phyloP scores from a whole-genome alignment of 495 filamentous ascomycete species.

The Neurospora sp. region DNA sequence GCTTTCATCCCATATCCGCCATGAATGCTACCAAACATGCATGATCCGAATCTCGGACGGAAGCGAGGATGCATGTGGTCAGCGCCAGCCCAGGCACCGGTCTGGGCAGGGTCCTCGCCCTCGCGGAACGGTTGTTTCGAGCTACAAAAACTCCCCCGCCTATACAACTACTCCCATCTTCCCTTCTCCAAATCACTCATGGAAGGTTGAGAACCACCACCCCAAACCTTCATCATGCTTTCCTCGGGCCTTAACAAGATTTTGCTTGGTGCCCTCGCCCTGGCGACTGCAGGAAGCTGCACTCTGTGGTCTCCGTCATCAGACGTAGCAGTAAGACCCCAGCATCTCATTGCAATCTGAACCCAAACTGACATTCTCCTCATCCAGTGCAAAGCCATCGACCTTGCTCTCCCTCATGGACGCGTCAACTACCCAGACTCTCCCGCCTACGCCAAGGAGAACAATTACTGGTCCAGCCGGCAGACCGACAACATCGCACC shows the following conservation, averaged over 20 bases:
- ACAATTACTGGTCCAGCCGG: constrained; percentile 42
- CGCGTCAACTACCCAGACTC: constrained; percentile 12
- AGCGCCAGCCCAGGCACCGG: background rate
- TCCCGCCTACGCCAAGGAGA: constrained; percentile 7
- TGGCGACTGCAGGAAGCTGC: background rate
- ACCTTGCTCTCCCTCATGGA: constrained; percentile 5
- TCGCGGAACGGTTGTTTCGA: background rate
- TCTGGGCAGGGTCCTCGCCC: background rate
- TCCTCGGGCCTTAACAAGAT: background rate
- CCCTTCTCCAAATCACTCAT: background rate
- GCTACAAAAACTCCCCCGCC: background rate
- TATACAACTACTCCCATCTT: background rate
- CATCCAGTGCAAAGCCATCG: constrained; percentile 9
- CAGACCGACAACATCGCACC: constrained; percentile 21
- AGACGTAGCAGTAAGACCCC: background rate
- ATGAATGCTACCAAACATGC: background rate
- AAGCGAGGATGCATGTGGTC: background rate
- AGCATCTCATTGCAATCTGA: background rate
- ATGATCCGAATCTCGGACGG: background rate
- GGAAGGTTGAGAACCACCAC: background rate
- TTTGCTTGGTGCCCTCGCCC: background rate
- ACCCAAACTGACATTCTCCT: background rate
- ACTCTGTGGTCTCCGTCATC: background rate
- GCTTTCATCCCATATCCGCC: background rate
- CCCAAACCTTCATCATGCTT: background rate